Percentiles rank a stretch among this genome's conserved stretches.
Evolutionary conservation across 2,329 filamentous ascomycete species (phyloP).

Genomic region (Lizonia empirigonia): DNA sequence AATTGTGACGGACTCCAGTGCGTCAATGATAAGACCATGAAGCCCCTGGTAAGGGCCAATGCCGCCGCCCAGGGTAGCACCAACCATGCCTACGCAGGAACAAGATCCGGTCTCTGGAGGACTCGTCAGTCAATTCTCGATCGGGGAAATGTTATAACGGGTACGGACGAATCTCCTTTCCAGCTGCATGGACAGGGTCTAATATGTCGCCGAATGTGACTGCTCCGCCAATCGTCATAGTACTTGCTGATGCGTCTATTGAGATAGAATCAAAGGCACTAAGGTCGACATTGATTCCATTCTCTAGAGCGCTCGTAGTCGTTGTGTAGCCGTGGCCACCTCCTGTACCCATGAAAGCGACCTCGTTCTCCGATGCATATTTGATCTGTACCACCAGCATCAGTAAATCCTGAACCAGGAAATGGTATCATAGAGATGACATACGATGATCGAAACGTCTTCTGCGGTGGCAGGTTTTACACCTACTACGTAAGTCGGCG

Average conservation of each 20-base stretch:
- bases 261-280: background rate
- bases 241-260: background rate
- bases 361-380: slow-evolving; percentile 1
- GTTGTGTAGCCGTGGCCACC: slow-evolving; percentile 6
- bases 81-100: slow-evolving; percentile 56
- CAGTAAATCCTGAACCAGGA: background rate
- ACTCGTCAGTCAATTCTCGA: background rate
- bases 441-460: slow-evolving; percentile 6
- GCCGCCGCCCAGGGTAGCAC: slow-evolving; percentile 61
- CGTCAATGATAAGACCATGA: slow-evolving; percentile 36
- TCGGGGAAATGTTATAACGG: background rate
- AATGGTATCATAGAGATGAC: background rate
- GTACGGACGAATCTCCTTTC: background rate
- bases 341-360: slow-evolving; percentile 10
- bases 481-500: slow-evolving; percentile 6
- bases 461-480: slow-evolving; percentile 2
- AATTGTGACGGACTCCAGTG: slow-evolving; percentile 19
- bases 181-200: background rate
- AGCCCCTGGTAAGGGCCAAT: slow-evolving; percentile 59
- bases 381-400: background rate
- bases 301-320: background rate
- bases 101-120: background rate
- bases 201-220: background rate
- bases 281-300: background rate
- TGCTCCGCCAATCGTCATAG: background rate